phyloP scores from a whole-genome alignment of 139 green algal species.

The Volvox reticuliferus region DNA sequence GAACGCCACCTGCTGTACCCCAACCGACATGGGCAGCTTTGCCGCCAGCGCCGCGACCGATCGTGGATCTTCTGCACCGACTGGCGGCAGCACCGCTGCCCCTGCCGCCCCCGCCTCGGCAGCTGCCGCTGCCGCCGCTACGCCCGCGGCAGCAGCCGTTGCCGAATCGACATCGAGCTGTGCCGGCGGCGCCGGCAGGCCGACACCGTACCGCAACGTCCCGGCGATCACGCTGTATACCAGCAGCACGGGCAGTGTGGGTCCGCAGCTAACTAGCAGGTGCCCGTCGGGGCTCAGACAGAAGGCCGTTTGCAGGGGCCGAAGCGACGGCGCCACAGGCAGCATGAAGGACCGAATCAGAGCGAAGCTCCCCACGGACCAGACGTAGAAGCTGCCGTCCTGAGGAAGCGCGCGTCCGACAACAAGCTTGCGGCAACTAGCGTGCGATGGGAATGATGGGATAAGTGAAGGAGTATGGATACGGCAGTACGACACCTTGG shows the following conservation, averaged over 20 bases:
- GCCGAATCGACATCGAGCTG: neutral
- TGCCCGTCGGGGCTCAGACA: constrained; percentile 52
- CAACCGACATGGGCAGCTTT: constrained; percentile 12
- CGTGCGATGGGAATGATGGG: too few species aligned
- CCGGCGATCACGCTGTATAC: constrained; percentile 48
- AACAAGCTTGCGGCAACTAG: neutral
- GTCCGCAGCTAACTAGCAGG: constrained; percentile 43
- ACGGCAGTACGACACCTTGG: neutral
- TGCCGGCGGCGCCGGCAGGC: neutral
- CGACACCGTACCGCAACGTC: constrained; percentile 38
- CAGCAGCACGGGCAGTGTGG: constrained; percentile 47
- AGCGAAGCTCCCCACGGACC: constrained; percentile 29
- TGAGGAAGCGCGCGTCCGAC: constrained; percentile 4
- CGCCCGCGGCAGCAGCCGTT: neutral
- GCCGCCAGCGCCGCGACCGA: constrained; percentile 8
- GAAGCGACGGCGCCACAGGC: constrained; percentile 32
- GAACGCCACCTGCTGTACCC: constrained; percentile 47
- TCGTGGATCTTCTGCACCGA: neutral
- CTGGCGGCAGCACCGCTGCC: neutral
- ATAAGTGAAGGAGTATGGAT: neutral
- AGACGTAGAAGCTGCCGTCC: constrained; percentile 59
- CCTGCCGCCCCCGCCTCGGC: neutral
- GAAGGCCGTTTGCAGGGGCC: constrained; percentile 35
- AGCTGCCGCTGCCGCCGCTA: neutral
- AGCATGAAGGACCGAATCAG: constrained; percentile 54